Evolutionary conservation across 208 protist species (phyloP).

Genomic region (Leishmania gerbilli): DNA sequence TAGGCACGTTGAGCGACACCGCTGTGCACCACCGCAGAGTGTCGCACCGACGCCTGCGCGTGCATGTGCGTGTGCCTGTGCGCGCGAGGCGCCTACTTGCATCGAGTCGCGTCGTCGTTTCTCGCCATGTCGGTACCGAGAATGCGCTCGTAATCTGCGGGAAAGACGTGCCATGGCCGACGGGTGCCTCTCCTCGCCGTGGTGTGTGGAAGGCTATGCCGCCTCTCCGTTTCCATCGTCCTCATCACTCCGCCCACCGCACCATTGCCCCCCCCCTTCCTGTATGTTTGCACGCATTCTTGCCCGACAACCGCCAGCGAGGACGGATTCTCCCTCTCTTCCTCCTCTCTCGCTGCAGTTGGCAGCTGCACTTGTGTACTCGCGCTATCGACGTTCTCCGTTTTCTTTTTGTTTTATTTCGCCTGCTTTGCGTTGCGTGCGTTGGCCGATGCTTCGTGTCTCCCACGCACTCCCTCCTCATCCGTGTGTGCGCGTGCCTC

Average conservation of each 20-base stretch:
- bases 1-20: not conserved
- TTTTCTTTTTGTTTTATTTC: not conserved
- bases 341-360: not conserved
- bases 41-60: not conserved
- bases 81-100: not conserved
- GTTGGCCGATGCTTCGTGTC: not conserved
- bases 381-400: not conserved
- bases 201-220: not conserved
- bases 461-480: not conserved
- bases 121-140: not conserved
- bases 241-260: not conserved
- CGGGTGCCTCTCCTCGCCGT: not conserved
- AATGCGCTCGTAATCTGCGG: not conserved
- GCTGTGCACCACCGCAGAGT: not conserved
- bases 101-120: not conserved
- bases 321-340: not conserved
- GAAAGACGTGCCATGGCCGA: not conserved
- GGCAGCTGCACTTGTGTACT: not conserved
- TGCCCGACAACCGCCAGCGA: not conserved
- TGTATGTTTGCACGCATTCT: not conserved
- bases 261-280: not conserved
- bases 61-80: not conserved
- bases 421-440: not conserved
- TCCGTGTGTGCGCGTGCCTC: not conserved
- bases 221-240: not conserved